A percentile compares a stretch with the other conserved stretches of the same genome.
phyloP scores from a whole-genome alignment of 805 yeast genomes.

The Metschnikowia drakensbergensis region DNA sequence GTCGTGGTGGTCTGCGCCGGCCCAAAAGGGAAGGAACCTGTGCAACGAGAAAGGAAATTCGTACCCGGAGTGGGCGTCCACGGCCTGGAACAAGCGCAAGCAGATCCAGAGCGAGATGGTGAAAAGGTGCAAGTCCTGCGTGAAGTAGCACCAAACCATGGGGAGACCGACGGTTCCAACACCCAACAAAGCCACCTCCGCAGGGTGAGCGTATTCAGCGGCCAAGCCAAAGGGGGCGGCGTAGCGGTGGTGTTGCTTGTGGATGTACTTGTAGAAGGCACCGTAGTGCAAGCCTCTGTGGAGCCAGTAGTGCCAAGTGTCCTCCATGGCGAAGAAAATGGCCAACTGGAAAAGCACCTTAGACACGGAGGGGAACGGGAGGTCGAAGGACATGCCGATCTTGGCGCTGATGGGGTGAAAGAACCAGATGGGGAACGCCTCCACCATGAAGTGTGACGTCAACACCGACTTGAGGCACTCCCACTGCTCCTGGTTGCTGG shows the following conservation, averaged over 20 bases:
- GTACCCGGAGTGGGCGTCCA: slow-evolving; percentile 59
- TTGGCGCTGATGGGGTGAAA: slow-evolving; percentile 54
- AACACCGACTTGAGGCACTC: slow-evolving; percentile 57
- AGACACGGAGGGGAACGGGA: slow-evolving; percentile 49
- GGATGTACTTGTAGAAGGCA: slow-evolving; percentile 52
- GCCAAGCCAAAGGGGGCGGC: slow-evolving; percentile 62
- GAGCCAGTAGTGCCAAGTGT: slow-evolving; percentile 59
- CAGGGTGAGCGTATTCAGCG: slow-evolving; percentile 61
- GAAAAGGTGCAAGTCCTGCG: slow-evolving; percentile 47
- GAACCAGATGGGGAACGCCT: slow-evolving; percentile 60
- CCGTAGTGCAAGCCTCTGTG: slow-evolving; percentile 56
- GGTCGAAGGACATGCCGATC: slow-evolving; percentile 46
- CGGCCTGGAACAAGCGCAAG: slow-evolving; percentile 54
- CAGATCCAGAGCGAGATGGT: slow-evolving; percentile 52
- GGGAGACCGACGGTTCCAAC: slow-evolving; percentile 62
- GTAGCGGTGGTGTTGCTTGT: slow-evolving; percentile 57
- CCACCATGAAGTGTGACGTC: slow-evolving; percentile 54
- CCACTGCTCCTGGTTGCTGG: slow-evolving; percentile 56
- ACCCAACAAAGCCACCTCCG: slow-evolving; percentile 54
- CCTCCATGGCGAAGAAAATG: slow-evolving; percentile 51
- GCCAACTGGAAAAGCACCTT: slow-evolving; percentile 44
- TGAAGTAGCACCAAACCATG: slow-evolving; percentile 47
- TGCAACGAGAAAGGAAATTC: slow-evolving; percentile 61
- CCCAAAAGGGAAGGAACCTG: slow-evolving; percentile 58
- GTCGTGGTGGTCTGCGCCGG: slow-evolving; percentile 63